Base-by-base conservation (phyloP, 2,329 filamentous ascomycete species). In the Xylariaceae sp. region DNA sequence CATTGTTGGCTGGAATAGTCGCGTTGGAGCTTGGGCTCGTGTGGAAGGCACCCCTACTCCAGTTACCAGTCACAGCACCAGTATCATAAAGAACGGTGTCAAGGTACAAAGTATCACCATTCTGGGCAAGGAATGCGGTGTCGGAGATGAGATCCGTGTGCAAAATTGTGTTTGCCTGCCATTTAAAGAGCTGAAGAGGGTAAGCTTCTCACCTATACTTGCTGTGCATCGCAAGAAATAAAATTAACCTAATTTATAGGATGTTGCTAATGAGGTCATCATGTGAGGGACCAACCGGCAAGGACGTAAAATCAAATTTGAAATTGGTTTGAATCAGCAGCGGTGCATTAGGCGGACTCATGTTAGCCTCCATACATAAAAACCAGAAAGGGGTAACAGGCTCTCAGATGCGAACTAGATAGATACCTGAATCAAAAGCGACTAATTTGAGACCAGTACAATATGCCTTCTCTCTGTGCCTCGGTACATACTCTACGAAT, bases 81-180 rank as follows among this genome's bases (percentile, higher is more conserved):
- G 89, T 75, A 92, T 97, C 67, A 82, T 97, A 74, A 97, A 97
- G 84, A 96, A 97, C 68, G 94, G 94, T 45, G 87, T 97, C 74
- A 97, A 97, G 81, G 94, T 99, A 45, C 94, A 97, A 81, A 96
- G 91, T 73, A 94, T 97, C 70, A 97, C 93, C 40, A 99, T 97
- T 63, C 75, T 99, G 59, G 93, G 93, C 70, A 97, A 97, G 81
- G 94, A 99, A 74, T 97, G 93, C 69, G 85, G 81, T 50, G 94
- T 97, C 24, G 92, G 88, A 3, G 94, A 99, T 67, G 94, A 97
- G 75, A 87, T 97, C 9, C 85, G 92, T 59, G 92, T 99, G 65
- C 93, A 97, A 78, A 97, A 99, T 78, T 99, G 94, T 72, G 87
- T 99, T 55, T 97, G 94, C 77, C 76, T 99, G 78, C 94, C 94